Evolutionary conservation across 2,329 filamentous ascomycete species (phyloP).

Genomic region (Botrytis galanthina): DNA sequence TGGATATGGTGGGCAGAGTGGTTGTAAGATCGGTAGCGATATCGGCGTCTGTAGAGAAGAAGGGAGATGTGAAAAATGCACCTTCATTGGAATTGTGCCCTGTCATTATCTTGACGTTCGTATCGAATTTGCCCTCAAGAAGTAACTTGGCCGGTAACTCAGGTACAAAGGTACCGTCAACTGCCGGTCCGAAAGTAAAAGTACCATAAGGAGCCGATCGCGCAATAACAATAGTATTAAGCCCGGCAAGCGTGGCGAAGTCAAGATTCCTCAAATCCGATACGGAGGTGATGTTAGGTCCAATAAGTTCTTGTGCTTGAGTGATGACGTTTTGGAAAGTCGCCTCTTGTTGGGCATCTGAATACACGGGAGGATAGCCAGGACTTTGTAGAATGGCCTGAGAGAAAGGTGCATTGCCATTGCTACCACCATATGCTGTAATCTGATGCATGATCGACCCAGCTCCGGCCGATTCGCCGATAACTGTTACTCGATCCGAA

Average conservation of each 20-base stretch:
- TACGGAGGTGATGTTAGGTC: slow-evolving; percentile 18
- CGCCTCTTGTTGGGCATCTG: slow-evolving; percentile 16
- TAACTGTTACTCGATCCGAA: slow-evolving; percentile 48
- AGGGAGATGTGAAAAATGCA: slow-evolving; percentile 33
- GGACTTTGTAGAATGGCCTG: slow-evolving; percentile 40
- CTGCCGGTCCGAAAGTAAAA: slow-evolving; percentile 46
- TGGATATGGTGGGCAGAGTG: slow-evolving; percentile 29
- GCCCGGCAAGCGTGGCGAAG: slow-evolving; percentile 21
- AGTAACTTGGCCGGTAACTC: slow-evolving; percentile 46
- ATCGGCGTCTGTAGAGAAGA: slow-evolving; percentile 26
- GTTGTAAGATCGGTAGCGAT: slow-evolving; percentile 15
- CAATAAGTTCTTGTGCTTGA: slow-evolving; percentile 23
- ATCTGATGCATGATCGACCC: slow-evolving; percentile 56
- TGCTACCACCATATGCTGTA: slow-evolving; percentile 48
- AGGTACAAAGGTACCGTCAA: slow-evolving; percentile 50
- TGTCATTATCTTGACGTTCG: slow-evolving; percentile 46
- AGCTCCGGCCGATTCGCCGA: slow-evolving; percentile 52
- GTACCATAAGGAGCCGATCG: slow-evolving; percentile 40
- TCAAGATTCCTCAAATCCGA: slow-evolving; percentile 13
- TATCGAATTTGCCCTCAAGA: slow-evolving; percentile 45
- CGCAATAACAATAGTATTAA: slow-evolving; percentile 27
- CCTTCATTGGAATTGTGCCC: slow-evolving; percentile 47
- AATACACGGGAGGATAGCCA: slow-evolving; percentile 25
- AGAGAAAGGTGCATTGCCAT: slow-evolving; percentile 43
- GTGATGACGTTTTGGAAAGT: slow-evolving; percentile 23